A percentile compares a stretch with the other conserved stretches of the same genome.
phyloP scores from a whole-genome alignment of 106 monocot genomes.

The Acorus gramineus region DNA sequence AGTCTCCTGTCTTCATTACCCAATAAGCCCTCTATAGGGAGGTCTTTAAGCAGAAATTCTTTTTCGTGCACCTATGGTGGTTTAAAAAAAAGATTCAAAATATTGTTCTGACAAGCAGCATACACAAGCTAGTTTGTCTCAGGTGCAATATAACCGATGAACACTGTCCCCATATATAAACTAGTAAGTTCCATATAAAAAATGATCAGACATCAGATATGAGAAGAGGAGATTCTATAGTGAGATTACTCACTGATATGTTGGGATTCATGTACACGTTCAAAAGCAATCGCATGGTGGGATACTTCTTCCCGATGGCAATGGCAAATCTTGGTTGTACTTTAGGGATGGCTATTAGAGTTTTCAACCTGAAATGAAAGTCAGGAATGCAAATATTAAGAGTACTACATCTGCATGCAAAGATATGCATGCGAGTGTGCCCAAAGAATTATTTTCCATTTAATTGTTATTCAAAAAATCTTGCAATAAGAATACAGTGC shows the following conservation, averaged over 20 bases:
- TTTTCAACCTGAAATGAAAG: slow-evolving; percentile 51
- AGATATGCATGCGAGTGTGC: too few species aligned
- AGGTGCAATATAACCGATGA: too few species aligned
- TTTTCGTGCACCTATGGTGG: slow-evolving; percentile 63
- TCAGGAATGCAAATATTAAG: background rate
- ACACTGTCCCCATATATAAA: too few species aligned
- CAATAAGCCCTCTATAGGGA: slow-evolving; percentile 34
- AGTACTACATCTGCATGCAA: too few species aligned
- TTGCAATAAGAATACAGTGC: too few species aligned
- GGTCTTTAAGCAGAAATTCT: slow-evolving; percentile 66
- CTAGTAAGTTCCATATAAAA: too few species aligned
- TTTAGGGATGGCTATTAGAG: slow-evolving; percentile 84
- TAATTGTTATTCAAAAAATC: too few species aligned
- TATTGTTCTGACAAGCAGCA: too few species aligned
- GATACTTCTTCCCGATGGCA: slow-evolving; percentile 80
- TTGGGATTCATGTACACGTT: slow-evolving; percentile 59
- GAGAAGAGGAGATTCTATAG: too few species aligned
- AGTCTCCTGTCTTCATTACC: slow-evolving; percentile 56
- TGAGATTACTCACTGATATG: slow-evolving; percentile 41
- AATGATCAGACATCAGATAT: too few species aligned
- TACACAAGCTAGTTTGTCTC: too few species aligned
- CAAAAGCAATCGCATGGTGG: slow-evolving; percentile 78
- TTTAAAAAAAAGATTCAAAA: background rate
- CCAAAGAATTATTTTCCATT: too few species aligned
- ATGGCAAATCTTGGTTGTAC: slow-evolving; percentile 72